A percentile compares a stretch with the other conserved stretches of the same genome.
phyloP scores from a whole-genome alignment of 495 filamentous ascomycete genomes.

The Halenospora varia region DNA sequence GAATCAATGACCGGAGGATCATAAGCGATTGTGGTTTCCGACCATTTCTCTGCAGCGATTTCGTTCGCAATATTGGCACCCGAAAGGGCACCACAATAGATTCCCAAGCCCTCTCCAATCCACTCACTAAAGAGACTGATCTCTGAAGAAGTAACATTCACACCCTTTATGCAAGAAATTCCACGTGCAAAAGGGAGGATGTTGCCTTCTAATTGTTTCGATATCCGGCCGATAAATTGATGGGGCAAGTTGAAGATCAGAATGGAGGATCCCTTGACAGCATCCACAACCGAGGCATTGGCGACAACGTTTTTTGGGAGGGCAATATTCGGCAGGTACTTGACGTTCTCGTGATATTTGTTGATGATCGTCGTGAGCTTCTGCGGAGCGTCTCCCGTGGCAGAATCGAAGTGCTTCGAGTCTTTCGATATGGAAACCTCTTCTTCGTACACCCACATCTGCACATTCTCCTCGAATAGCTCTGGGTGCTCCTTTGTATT shows the following conservation, averaged over 20 bases:
- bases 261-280: conserved; percentile 78
- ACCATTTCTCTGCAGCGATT: conserved; percentile 92
- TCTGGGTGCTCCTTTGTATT: conserved; percentile 73
- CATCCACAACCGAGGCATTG: conserved; percentile 78
- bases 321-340: conserved; percentile 83
- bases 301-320: conserved; percentile 87
- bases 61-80: conserved; percentile 97
- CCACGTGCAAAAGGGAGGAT: conserved; percentile 90
- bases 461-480: conserved; percentile 81
- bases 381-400: conserved; percentile 49
- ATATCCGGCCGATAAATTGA: conserved; percentile 91
- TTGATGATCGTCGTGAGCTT: conserved; percentile 94
- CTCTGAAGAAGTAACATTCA: conserved; percentile 79
- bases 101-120: conserved; percentile 82
- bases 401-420: conserved; percentile 53
- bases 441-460: conserved; percentile 98
- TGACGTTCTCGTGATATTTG: conserved; percentile 89
- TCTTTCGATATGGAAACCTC: conserved; percentile 67
- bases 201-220: conserved; percentile 78
- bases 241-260: conserved; percentile 97
- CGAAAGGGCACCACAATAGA: conserved; percentile 95
- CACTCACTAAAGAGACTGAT: conserved; percentile 90
- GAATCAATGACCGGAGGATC: conserved; percentile 85
- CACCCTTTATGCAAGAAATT: conserved; percentile 97
- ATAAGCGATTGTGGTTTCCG: conserved; percentile 94